Evolutionary conservation across 805 yeast species (phyloP), one percentile per base, ranked within the genome.

Genomic region (Myxozyma kluyveri): DNA sequence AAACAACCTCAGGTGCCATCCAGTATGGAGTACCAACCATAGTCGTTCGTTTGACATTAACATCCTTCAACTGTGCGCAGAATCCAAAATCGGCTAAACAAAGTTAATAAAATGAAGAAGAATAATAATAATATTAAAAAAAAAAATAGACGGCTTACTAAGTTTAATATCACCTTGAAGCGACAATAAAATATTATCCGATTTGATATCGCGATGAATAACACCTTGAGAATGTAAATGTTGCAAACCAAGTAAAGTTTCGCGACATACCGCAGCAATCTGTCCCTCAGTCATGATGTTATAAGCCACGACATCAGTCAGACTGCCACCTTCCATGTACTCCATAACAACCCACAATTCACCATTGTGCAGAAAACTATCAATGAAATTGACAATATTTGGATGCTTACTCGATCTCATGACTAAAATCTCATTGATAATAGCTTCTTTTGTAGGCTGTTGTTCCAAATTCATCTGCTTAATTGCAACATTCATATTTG

Each of bases 1-100:
- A 82, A 24, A 93, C 96, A 48, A 93, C 96, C 69, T 93, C 99
- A 1, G 99, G 99, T 0, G 99, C 99, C 99, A 93, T 93, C 99
- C 99, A 93, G 68, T 93, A 93, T 12, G 99, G 99, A 0, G 99
- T 93, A 14, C 99, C 99, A 17, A 93, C 99, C 96, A 93, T 88
- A 3, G 99, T 93, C 2, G 96, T 89, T 67, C 99, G 82, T 69
- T 91, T 90, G 49, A 86, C 74, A 59, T 86, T 85, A 49, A 80
- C 78, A 59, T 85, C 95, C 33, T 85, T 86, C 55, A 86, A 77
- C 69, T 90, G 95, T 0, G 99, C 99, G 72, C 99, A 93, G 73
- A 91, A 93, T 0, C 96, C 96, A 68, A 88, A 88, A 71, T 93
- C 99, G 0, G 99, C 50, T 29, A 24, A 21, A 17, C n/a, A 4